phyloP scores from a whole-genome alignment of 352 stramenopile genomes.

The Phytophthora europaea region DNA sequence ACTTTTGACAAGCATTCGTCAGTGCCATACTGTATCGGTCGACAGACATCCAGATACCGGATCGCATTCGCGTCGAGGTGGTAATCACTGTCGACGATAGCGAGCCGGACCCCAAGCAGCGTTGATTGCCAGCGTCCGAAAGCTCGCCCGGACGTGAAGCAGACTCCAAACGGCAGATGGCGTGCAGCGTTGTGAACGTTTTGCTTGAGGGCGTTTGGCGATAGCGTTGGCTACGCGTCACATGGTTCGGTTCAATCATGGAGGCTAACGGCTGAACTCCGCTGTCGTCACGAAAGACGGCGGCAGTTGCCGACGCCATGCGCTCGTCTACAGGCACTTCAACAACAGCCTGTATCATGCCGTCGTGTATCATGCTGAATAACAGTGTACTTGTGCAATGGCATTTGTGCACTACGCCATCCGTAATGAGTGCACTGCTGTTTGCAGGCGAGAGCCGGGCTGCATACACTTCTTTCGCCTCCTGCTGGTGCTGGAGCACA shows the following conservation, averaged over 20 bases:
- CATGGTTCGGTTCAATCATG: constrained; percentile 13
- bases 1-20: constrained; percentile 43
- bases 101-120: constrained; percentile 18
- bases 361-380: too few species aligned
- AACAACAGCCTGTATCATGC: constrained; percentile 4
- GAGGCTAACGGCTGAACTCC: neutral
- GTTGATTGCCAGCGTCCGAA: constrained; percentile 29
- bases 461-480: constrained; percentile 20
- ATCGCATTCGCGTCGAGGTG: constrained; percentile 10
- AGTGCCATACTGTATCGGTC: neutral
- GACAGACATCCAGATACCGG: constrained; percentile 12
- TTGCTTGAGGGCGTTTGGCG: constrained; percentile 7
- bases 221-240: constrained; percentile 1
- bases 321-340: constrained; percentile 27
- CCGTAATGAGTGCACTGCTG: neutral
- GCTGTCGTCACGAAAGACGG: neutral
- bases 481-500: constrained; percentile 24
- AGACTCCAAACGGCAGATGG: constrained; percentile 6
- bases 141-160: constrained; percentile 12
- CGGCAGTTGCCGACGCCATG: constrained; percentile 7
- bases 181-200: constrained; percentile 11
- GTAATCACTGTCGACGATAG: constrained; percentile 15
- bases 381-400: too few species aligned
- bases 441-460: constrained; percentile 19
- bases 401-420: neutral